Base-by-base conservation (phyloP, 768 basidiomycete species). In the Tulasnella sp. region DNA sequence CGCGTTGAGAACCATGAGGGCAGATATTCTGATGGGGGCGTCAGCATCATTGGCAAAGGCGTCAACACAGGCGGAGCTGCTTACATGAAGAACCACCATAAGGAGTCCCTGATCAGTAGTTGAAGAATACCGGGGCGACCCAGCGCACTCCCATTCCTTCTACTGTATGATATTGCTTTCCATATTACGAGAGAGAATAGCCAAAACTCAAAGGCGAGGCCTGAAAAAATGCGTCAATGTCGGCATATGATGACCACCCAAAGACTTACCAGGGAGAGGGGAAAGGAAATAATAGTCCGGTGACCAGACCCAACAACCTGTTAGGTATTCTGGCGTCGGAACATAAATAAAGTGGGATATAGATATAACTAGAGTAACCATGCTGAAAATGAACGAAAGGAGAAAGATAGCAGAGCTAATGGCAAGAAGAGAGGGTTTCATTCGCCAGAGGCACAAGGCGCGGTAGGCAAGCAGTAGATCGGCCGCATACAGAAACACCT, bases 81-180 rank as follows among this genome's bases (percentile, higher is more conserved):
- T 40, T 31, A 54, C 52, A 54, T 39, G 25, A 17, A 39, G n/a
- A 54, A 54, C 52, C 52, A 54, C 52, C 52, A 54, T 40, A 54
- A 40, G 35, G 52, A 36, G 23, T 54, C 52, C 5, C 42, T 36
- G 36, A 40, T 23, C 17, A 54, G 52, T 25, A 54, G 34, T 39
- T 40, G 52, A 17, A 54, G 21, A 15, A 54, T 31, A n/a, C 17
- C 25, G 2, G 32, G 5, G 8, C n/a, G 25, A 27, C 36, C 29
- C n/a, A 29, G 25, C 17, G 39, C 42, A 23, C 21, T 8, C 7
- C 52, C 36, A 1, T 54, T 21, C 5, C 23, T 29, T 31, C 23
- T 37, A n/a, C 37, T 40, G 25, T 40, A 54, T 23, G 25, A 39
- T 17, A 40, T 9, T 6, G 37, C 52, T 27, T 40, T 36, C 17